These are phyloP conservation scores for Candida tibetensis DNA, from an alignment of 805 yeast genomes.

Conservation along the genomic window DNA sequence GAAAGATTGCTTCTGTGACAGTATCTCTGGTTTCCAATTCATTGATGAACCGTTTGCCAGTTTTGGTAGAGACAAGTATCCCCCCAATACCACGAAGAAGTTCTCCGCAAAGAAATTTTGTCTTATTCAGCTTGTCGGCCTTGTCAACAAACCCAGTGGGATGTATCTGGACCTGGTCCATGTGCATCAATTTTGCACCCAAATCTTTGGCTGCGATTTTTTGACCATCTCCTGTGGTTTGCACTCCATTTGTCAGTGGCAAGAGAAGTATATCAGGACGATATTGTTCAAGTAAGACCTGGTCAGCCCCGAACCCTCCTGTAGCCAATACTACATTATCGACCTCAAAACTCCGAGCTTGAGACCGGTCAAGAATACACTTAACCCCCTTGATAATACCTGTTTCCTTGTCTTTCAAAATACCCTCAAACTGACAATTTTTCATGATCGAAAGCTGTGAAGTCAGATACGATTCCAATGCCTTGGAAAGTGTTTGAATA, in stretches of 20 bases:
- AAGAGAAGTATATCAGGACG: conserved; percentile 45
- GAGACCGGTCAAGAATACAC: conserved; percentile 15
- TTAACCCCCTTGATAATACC: conserved; percentile 45
- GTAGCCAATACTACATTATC: conserved; percentile 50
- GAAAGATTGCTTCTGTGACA: conserved; percentile 45
- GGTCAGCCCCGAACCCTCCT: conserved; percentile 55
- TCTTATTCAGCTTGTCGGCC: conserved; percentile 34
- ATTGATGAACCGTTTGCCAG: conserved; percentile 51
- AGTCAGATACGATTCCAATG: conserved; percentile 29
- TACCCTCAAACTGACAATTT: conserved; percentile 13
- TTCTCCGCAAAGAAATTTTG: conserved; percentile 61
- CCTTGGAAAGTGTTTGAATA: conserved; percentile 42
- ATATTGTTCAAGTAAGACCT: conserved; percentile 34
- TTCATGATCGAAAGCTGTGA: conserved; percentile 18
- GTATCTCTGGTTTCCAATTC: conserved; percentile 54
- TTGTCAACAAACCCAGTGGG: conserved; percentile 59
- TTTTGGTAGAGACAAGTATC: conserved; percentile 41
- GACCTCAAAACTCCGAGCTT: conserved; percentile 5
- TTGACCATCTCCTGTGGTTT: conserved; percentile 61
- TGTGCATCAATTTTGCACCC: conserved; percentile 51
- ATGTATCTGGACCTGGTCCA: conserved; percentile 60
- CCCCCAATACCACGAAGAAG: conserved; percentile 61
- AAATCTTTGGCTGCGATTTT: conserved; percentile 40
- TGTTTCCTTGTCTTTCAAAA: conserved; percentile 21
- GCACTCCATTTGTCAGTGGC: conserved; percentile 57